Conservation (phyloP, 2,329 filamentous ascomycete genomes). For the Ascosphaera aggregata region DNA sequence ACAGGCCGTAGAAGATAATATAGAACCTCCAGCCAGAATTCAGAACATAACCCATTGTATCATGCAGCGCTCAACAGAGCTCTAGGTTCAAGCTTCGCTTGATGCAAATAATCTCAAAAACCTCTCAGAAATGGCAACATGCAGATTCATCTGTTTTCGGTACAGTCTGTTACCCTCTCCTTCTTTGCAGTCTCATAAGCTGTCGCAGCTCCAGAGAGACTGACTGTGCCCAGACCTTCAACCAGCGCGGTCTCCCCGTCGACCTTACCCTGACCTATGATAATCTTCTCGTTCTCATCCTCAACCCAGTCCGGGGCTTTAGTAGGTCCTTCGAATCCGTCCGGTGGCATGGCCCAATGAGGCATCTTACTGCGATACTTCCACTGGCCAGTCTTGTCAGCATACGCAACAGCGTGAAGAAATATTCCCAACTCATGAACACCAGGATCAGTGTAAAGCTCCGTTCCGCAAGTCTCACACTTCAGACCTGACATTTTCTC, state of each 20-base stretch:
- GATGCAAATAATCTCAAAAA: too few species aligned
- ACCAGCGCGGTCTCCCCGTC: slow-evolving; percentile 7
- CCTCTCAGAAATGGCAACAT: not conserved
- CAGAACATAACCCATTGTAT: too few species aligned
- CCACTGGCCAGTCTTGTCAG: slow-evolving; percentile 65
- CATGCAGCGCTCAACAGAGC: too few species aligned
- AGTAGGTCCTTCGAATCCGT: slow-evolving; percentile 45
- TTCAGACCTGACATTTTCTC: slow-evolving; percentile 78
- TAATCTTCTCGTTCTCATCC: slow-evolving; percentile 15
- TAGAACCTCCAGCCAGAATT: too few species aligned
- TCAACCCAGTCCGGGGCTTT: slow-evolving; percentile 30
- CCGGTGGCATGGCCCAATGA: slow-evolving; percentile 63
- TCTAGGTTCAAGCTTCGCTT: too few species aligned
- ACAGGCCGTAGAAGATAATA: too few species aligned
- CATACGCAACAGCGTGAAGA: slow-evolving; percentile 77
- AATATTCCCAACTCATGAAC: slow-evolving; percentile 78
- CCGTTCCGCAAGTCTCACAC: slow-evolving; percentile 64
- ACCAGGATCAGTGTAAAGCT: slow-evolving; percentile 81
- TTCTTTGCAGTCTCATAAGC: not conserved
- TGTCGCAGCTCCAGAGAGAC: slow-evolving; percentile 1
- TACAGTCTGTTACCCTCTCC: not conserved
- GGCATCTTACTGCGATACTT: slow-evolving; percentile 69
- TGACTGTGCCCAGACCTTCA: slow-evolving; percentile 6
- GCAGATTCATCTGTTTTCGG: not conserved
- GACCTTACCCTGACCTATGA: slow-evolving; percentile 13